A percentile compares a stretch with the other conserved stretches of the same genome.
Conservation (phyloP, 345 rosid genomes). For the Brassica carinata region DNA sequence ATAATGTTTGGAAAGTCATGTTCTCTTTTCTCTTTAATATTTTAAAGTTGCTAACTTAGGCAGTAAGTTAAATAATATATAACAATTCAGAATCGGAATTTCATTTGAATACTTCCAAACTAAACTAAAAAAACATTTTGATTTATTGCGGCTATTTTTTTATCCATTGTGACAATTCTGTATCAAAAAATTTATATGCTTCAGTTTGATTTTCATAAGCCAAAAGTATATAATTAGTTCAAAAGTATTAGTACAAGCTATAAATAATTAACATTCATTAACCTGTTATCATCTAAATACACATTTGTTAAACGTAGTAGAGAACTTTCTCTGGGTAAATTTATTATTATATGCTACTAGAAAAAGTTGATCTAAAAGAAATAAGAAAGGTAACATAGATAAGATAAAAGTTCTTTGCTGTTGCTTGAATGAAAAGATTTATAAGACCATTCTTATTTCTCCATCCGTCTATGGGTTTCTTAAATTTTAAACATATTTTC, state of each 20-base stretch:
- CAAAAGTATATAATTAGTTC: not conserved
- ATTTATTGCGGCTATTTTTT: not conserved
- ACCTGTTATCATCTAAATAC: not conserved
- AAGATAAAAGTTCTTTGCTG: slow-evolving; percentile 11
- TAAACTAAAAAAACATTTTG: not conserved
- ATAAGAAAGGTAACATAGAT: slow-evolving; percentile 10
- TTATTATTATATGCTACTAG: not conserved
- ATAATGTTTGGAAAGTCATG: slow-evolving; percentile 34
- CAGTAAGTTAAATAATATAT: slow-evolving; percentile 28
- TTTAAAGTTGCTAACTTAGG: slow-evolving; percentile 31
- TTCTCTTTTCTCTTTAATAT: slow-evolving; percentile 26
- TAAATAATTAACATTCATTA: not conserved
- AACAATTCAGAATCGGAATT: slow-evolving; percentile 6
- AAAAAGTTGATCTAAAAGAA: slow-evolving; percentile 17
- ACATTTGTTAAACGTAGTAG: not conserved
- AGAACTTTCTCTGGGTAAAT: not conserved
- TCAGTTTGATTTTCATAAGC: slow-evolving; percentile 3
- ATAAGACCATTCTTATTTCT: not conserved
- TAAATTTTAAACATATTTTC: not conserved
- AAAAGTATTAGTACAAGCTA: not conserved
- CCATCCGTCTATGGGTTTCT: not conserved
- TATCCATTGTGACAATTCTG: not conserved
- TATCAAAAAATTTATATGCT: not conserved
- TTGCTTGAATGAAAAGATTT: slow-evolving; percentile 13
- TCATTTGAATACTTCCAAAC: not conserved